Evolutionary conservation across 805 yeast species (phyloP).

Genomic region (Phaffomyces antillensis): DNA sequence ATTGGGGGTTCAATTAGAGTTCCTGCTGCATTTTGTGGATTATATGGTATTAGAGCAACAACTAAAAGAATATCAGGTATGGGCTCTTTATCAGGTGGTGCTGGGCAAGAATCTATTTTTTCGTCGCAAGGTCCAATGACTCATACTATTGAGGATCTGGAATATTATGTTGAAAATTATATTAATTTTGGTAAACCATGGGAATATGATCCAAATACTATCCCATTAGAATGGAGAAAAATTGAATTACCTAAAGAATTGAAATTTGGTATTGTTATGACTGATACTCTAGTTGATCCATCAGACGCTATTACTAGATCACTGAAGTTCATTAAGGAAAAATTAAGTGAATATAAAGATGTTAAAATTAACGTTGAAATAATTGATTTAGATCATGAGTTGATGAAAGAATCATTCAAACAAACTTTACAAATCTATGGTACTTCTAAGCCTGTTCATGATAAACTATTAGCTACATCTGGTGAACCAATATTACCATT

Average conservation of each 20-base stretch:
- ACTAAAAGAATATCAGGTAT: conserved; percentile 36
- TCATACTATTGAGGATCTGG: conserved; percentile 57
- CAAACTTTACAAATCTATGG: conserved; percentile 59
- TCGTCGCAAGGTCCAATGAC: conserved; percentile 69
- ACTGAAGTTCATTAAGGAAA: conserved; percentile 43
- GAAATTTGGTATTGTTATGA: conserved; percentile 53
- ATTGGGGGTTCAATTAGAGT: conserved; percentile 67
- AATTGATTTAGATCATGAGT: conserved; percentile 47
- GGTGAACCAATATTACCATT: conserved; percentile 68
- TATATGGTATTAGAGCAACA: conserved; percentile 56
- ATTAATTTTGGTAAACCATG: conserved; percentile 53
- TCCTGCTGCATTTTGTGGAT: conserved; percentile 60
- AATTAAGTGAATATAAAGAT: conserved; percentile 31
- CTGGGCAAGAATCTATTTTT: conserved; percentile 47
- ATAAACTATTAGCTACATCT: conserved; percentile 44
- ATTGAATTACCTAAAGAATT: conserved; percentile 32
- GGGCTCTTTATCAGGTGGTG: conserved; percentile 23
- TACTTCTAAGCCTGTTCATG: conserved; percentile 42
- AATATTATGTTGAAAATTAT: conserved; percentile 56
- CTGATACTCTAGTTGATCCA: conserved; percentile 62
- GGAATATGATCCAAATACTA: conserved; percentile 35
- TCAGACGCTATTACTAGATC: conserved; percentile 57
- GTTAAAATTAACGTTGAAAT: conserved; percentile 39
- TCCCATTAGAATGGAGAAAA: conserved; percentile 34
- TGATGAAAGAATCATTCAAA: conserved; percentile 44